Conservation (phyloP, 805 yeast species). For the Sungouiella blattae region DNA sequence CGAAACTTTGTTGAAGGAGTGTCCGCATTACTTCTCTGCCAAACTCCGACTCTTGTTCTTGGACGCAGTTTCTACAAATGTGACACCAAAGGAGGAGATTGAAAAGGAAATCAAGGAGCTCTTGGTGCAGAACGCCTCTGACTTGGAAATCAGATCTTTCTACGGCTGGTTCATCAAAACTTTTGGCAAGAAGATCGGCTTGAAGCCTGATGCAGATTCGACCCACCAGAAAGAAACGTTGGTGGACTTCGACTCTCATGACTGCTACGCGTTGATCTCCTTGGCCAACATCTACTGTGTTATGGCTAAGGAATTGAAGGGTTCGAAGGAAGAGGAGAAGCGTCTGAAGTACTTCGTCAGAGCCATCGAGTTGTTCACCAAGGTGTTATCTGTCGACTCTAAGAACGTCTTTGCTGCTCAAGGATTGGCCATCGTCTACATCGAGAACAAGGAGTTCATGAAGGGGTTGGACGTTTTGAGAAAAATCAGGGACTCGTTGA, state of each 20-base stretch:
- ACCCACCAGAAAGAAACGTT: conserved; percentile 82
- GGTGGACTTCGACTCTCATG: conserved; percentile 80
- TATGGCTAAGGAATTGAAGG: conserved; percentile 73
- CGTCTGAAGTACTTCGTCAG: conserved; percentile 73
- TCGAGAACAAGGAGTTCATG: conserved; percentile 72
- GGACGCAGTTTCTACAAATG: conserved; percentile 45
- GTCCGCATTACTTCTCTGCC: conserved; percentile 75
- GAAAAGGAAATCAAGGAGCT: conserved; percentile 54
- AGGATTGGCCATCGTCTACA: conserved; percentile 90
- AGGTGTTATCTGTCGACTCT: conserved; percentile 81
- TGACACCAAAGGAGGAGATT: conserved; percentile 39
- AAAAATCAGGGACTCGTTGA: conserved; percentile 84
- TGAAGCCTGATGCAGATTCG: conserved; percentile 59
- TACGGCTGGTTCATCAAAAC: conserved; percentile 84
- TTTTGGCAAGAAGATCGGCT: conserved; percentile 49
- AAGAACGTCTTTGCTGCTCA: conserved; percentile 94
- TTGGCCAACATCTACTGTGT: conserved; percentile 83
- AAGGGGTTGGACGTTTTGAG: conserved; percentile 83
- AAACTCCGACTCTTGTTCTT: conserved; percentile 66
- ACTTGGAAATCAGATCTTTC: conserved; percentile 83
- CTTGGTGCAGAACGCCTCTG: conserved; percentile 50
- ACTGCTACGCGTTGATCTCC: conserved; percentile 82
- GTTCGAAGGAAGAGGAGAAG: conserved; percentile 49
- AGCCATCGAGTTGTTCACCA: conserved; percentile 89
- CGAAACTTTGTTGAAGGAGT: conserved; percentile 48